Evolutionary conservation across 495 filamentous ascomycete species (phyloP).

Genomic region (Aspergillus taichungensis): DNA sequence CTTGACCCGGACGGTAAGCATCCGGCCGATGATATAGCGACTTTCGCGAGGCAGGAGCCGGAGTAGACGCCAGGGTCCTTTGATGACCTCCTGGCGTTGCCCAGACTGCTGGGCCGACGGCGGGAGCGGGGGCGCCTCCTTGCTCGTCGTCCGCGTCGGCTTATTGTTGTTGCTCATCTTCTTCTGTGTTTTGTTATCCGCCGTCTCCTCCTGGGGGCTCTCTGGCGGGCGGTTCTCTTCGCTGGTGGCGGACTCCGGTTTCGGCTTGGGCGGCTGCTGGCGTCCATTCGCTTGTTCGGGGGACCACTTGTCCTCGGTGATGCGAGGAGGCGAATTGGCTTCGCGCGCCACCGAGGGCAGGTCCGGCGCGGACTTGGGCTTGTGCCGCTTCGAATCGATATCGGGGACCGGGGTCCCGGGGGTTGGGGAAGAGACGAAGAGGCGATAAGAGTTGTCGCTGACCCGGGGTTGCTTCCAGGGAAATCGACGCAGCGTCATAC

Average conservation of each 20-base stretch:
- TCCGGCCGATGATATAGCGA: conserved; percentile 78
- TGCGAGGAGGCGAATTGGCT: conserved; percentile 9
- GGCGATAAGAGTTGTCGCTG: conserved; percentile 87
- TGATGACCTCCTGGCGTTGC: conserved; percentile 66
- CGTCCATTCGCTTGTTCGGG: conserved; percentile 6
- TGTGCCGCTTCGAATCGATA: conserved; percentile 29
- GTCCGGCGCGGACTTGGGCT: conserved; percentile 31
- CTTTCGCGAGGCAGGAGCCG: conserved; percentile 85
- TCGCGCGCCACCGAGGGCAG: conserved; percentile 22
- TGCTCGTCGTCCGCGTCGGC: conserved; percentile 38
- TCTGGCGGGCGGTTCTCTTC: conserved; percentile 18
- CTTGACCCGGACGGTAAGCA: conserved; percentile 84
- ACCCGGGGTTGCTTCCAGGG: conserved; percentile 94
- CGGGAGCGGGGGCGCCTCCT: conserved; percentile 37
- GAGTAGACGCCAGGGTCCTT: conserved; percentile 90
- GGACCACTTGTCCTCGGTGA: not conserved
- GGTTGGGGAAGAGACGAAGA: conserved; percentile 73
- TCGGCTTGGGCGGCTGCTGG: conserved; percentile 8
- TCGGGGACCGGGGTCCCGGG: conserved; percentile 43
- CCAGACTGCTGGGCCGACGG: conserved; percentile 17
- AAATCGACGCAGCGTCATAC: conserved; percentile 93
- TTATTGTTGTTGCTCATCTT: conserved; percentile 15
- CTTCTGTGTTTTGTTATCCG: conserved; percentile 15
- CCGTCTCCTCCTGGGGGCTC: conserved; percentile 13
- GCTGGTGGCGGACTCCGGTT: conserved; percentile 6